Percentiles rank a stretch among this genome's conserved stretches.
Evolutionary conservation across 2,329 filamentous ascomycete species (phyloP).

Genomic region (Ophiosphaerella herpotricha): DNA sequence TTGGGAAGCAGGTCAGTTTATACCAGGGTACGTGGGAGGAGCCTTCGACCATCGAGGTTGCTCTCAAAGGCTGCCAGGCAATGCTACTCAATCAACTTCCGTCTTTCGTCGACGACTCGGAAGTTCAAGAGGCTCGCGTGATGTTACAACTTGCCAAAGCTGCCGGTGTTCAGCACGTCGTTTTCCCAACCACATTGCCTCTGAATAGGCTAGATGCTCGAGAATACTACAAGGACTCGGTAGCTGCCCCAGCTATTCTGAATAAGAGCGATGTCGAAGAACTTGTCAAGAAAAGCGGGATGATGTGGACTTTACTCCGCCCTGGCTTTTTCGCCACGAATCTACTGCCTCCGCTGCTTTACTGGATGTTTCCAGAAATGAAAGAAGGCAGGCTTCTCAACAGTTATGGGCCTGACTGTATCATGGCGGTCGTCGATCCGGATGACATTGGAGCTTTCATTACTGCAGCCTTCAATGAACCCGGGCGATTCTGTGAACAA

Average conservation of each 20-base stretch:
- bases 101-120: conserved; percentile 19
- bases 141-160: conserved; percentile 36
- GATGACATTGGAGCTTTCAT: conserved; percentile 56
- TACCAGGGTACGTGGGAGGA: conserved; percentile 41
- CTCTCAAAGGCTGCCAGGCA: conserved; percentile 38
- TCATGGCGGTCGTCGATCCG: conserved; percentile 53
- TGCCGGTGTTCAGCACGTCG: conserved; percentile 38
- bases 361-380: conserved; percentile 48
- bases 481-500: conserved; percentile 47
- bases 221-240: conserved; percentile 6
- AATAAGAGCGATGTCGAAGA: conserved; percentile 53
- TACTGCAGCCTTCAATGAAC: conserved; percentile 51
- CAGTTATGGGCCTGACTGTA: conserved; percentile 38
- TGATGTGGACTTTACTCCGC: conserved; percentile 55
- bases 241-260: conserved; percentile 25
- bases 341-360: conserved; percentile 50
- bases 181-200: conserved; percentile 26
- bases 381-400: conserved; percentile 47
- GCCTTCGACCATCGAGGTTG: conserved; percentile 28
- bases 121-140: conserved; percentile 18
- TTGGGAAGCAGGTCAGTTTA: conserved; percentile 29
- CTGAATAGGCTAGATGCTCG: conserved; percentile 15
- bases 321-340: conserved; percentile 60
- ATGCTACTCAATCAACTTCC: conserved; percentile 30
- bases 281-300: conserved; percentile 34